These are phyloP conservation scores for Saprolegnia parasitica DNA, from an alignment of 352 stramenopile genomes.

Conservation along the genomic window DNA sequence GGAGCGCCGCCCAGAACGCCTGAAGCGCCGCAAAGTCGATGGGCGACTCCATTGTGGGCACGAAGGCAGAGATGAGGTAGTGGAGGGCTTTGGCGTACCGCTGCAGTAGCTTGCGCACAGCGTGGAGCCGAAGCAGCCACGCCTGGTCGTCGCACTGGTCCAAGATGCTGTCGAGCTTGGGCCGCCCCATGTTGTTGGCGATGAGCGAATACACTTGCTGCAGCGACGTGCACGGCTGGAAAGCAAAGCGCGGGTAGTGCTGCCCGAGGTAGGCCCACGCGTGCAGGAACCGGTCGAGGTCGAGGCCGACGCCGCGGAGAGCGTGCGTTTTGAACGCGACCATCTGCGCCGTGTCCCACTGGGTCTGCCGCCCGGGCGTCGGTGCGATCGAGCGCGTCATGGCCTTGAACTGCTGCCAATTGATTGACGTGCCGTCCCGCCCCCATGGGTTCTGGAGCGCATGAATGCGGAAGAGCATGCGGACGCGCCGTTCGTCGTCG, in stretches of 20 bases:
- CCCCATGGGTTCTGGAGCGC: constrained; percentile 51
- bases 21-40: constrained; percentile 46
- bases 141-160: constrained; percentile 34
- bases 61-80: constrained; percentile 47
- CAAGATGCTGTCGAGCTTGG: background rate
- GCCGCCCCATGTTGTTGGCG: background rate
- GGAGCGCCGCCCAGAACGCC: constrained; percentile 28
- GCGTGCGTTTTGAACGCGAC: constrained; percentile 44
- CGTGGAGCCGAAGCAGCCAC: constrained; percentile 32
- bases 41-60: constrained; percentile 37
- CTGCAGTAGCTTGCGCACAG: constrained; percentile 35
- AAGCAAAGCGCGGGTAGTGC: constrained; percentile 38
- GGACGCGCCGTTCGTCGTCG: constrained; percentile 38
- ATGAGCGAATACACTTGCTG: constrained; percentile 10
- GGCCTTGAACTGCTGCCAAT: constrained; percentile 61
- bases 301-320: constrained; percentile 33
- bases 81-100: constrained; percentile 42
- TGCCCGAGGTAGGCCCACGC: constrained; percentile 47
- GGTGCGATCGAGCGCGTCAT: background rate
- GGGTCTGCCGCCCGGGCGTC: constrained; percentile 32
- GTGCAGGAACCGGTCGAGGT: constrained; percentile 57
- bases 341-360: constrained; percentile 34
- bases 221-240: constrained; percentile 29
- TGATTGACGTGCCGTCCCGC: constrained; percentile 38
- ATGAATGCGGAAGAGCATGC: constrained; percentile 59